A percentile compares a stretch with the other conserved stretches of the same genome.
These are phyloP conservation scores for Phytophthora megakarya DNA, from an alignment of 352 stramenopile species.

Conservation along the genomic window DNA sequence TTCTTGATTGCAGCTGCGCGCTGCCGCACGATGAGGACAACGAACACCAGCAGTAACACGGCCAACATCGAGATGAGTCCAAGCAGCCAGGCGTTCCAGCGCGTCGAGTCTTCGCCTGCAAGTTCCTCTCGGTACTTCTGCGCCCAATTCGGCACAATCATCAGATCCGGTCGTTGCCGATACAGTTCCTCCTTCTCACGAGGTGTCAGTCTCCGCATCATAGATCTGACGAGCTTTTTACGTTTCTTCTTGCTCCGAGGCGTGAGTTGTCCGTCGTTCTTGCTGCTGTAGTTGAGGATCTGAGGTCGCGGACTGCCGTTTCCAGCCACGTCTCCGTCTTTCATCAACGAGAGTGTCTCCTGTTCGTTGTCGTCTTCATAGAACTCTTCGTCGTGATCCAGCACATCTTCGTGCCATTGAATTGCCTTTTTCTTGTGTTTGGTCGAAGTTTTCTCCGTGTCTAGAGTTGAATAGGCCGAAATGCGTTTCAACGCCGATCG, in stretches of 20 bases:
- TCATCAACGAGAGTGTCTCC: conserved; percentile 66
- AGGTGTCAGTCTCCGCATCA: conserved; percentile 83
- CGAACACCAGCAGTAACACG: conserved; percentile 77
- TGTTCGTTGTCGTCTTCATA: conserved; percentile 60
- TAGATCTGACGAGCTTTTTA: conserved; percentile 73
- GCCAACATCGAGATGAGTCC: conserved; percentile 71
- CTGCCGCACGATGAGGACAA: conserved; percentile 75
- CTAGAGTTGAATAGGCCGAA: conserved; percentile 66
- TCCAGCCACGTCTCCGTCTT: conserved; percentile 30
- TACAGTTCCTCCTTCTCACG: conserved; percentile 89
- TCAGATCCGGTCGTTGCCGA: conserved; percentile 75
- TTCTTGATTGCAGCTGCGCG: conserved; percentile 33
- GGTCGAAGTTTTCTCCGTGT: conserved; percentile 42
- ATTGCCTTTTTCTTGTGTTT: conserved; percentile 58
- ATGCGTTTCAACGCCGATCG: conserved; percentile 77
- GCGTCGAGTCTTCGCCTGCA: conserved; percentile 63
- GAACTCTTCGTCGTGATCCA: conserved; percentile 83
- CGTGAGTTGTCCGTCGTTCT: conserved; percentile 54
- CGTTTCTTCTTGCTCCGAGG: conserved; percentile 79
- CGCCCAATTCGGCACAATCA: conserved; percentile 89
- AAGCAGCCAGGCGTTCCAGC: conserved; percentile 82
- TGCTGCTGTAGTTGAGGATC: conserved; percentile 65
- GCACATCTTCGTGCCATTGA: conserved; percentile 75
- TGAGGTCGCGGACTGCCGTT: conserved; percentile 42
- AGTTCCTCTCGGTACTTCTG: conserved; percentile 90